These are phyloP conservation scores for Jamesozyma jinghongensis DNA, from an alignment of 805 yeast genomes.

Conservation along the genomic window DNA sequence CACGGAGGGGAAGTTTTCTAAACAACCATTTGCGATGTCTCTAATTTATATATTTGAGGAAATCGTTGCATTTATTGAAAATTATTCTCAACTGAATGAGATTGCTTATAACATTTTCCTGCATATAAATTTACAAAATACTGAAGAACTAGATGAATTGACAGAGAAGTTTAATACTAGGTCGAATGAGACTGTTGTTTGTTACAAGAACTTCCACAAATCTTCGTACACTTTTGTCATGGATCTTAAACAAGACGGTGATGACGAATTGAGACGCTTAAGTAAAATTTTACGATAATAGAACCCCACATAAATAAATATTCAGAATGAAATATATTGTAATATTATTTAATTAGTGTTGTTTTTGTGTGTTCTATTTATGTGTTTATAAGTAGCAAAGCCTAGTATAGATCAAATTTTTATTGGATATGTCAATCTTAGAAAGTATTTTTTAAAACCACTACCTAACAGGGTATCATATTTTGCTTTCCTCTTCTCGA, in stretches of 20 bases:
- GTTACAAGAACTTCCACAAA: conserved; percentile 38
- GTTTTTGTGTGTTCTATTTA: not conserved
- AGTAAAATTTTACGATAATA: conserved; percentile 31
- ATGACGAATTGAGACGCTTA: conserved; percentile 39
- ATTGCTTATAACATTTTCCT: conserved; percentile 30
- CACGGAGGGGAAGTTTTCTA: conserved; percentile 31
- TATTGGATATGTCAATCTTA: conserved; percentile 21
- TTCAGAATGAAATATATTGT: not conserved
- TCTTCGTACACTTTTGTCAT: conserved; percentile 36
- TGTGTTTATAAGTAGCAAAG: not conserved
- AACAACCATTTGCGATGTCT: conserved; percentile 35
- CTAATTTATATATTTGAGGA: conserved; percentile 31
- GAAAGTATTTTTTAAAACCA: conserved; percentile 14
- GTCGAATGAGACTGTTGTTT: conserved; percentile 34
- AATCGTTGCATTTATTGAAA: conserved; percentile 33
- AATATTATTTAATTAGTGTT: not conserved
- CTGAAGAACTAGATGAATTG: conserved; percentile 19
- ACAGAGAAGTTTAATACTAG: conserved; percentile 31
- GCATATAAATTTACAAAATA: conserved; percentile 22
- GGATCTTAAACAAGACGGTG: conserved; percentile 47
- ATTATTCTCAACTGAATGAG: conserved; percentile 33
- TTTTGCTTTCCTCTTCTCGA: conserved; percentile 10
- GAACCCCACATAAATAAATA: not conserved
- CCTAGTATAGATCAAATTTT: conserved; percentile 10
- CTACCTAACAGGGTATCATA: conserved; percentile 14